These are phyloP conservation scores for Sporobolomyces pararoseus DNA, from an alignment of 768 basidiomycete species.

Conservation along the genomic window DNA sequence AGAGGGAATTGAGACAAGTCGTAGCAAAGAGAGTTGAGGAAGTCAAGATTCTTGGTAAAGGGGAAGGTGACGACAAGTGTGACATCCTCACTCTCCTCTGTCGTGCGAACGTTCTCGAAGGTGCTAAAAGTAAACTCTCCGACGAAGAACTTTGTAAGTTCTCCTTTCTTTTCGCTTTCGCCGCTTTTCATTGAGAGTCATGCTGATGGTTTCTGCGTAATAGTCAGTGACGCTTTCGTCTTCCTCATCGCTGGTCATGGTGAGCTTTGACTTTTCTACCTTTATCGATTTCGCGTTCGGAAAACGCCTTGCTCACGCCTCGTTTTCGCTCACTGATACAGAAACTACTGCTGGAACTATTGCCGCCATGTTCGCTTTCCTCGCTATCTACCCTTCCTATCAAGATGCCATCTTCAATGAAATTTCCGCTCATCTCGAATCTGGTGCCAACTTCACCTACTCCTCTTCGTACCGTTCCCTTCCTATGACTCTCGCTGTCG, in stretches of 20 bases:
- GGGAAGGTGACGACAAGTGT: neutral
- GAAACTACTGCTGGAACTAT: constrained; percentile 46
- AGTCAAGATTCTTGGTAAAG: neutral
- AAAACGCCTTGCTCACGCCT: neutral
- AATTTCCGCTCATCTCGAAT: constrained; percentile 19
- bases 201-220: neutral
- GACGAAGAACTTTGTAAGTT: constrained; percentile 21
- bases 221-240: constrained; percentile 36
- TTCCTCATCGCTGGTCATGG: constrained; percentile 48
- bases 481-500: constrained; percentile 15
- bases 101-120: constrained; percentile 24
- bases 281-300: neutral
- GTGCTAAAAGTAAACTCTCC: constrained; percentile 10
- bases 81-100: constrained; percentile 9
- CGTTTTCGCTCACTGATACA: constrained; percentile 1
- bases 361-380: constrained; percentile 41
- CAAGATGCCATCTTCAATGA: constrained; percentile 40
- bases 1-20: constrained; percentile 39
- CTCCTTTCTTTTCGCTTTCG: neutral
- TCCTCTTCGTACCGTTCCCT: constrained; percentile 5
- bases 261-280: neutral
- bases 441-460: neutral
- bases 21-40: constrained; percentile 33
- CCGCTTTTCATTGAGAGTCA: too few relatives aligned
- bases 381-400: constrained; percentile 45